A percentile compares a stretch with the other conserved stretches of the same genome.
These are phyloP conservation scores for Alternaria burnsii DNA, from an alignment of 2,329 filamentous ascomycete genomes.

Conservation along the genomic window DNA sequence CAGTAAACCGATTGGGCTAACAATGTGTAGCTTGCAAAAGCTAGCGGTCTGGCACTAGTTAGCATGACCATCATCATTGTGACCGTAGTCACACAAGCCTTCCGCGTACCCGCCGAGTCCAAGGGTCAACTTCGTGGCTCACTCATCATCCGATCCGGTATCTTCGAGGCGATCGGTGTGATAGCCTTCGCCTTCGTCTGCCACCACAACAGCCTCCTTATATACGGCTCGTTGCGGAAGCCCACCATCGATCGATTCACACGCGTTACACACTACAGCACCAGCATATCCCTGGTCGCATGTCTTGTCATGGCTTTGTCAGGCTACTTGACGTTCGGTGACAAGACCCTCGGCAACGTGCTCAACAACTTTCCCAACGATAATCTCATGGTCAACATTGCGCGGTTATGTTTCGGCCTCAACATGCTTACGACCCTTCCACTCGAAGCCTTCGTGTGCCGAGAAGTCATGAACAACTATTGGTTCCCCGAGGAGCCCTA, in stretches of 20 bases:
- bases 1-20: constrained; percentile 41
- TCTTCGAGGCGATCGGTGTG: constrained; percentile 96
- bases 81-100: constrained; percentile 85
- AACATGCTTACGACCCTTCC: constrained; percentile 99
- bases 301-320: constrained; percentile 88
- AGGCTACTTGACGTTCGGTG: constrained; percentile 92
- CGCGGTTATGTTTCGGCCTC: constrained; percentile 91
- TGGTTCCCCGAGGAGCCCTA: constrained; percentile 77
- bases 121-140: constrained; percentile 75
- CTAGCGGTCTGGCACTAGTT: constrained; percentile 88
- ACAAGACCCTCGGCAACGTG: constrained; percentile 91
- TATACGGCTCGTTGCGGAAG: constrained; percentile 93
- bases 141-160: constrained; percentile 81
- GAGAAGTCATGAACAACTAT: constrained; percentile 95
- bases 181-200: constrained; percentile 89
- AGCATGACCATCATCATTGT: constrained; percentile 92
- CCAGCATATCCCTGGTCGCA: constrained; percentile 86
- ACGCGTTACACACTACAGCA: constrained; percentile 92
- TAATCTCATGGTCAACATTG: constrained; percentile 93
- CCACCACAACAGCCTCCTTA: constrained; percentile 95
- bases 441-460: constrained; percentile 95
- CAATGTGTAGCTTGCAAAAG: constrained; percentile 80
- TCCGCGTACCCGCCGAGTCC: constrained; percentile 74
- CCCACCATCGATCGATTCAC: constrained; percentile 96
- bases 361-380: constrained; percentile 95